These are phyloP conservation scores for Auricularia auricula-judae DNA, from an alignment of 768 basidiomycete species.

Conservation along the genomic window DNA sequence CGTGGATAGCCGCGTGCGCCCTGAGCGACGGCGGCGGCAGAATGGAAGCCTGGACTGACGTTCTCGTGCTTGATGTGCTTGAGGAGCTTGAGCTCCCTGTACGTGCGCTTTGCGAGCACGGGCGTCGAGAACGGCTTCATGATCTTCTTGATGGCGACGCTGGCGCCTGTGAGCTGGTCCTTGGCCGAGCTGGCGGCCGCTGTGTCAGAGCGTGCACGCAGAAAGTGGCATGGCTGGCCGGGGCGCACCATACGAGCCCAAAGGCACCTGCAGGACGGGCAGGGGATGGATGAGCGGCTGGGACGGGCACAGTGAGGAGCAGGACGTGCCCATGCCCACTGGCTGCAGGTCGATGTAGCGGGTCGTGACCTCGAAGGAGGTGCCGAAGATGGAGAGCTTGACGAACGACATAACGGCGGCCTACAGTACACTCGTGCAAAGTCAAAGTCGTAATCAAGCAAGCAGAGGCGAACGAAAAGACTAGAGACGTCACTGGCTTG, in stretches of 20 bases:
- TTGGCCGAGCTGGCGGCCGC: slow-evolving; percentile 63
- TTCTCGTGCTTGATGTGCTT: slow-evolving; percentile 99
- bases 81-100: slow-evolving; percentile 93
- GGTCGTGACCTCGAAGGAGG: slow-evolving; percentile 96
- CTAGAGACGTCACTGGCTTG: not conserved
- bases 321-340: slow-evolving; percentile 87
- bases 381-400: slow-evolving; percentile 97
- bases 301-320: not conserved
- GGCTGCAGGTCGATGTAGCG: slow-evolving; percentile 99
- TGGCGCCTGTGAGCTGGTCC: slow-evolving; percentile 86
- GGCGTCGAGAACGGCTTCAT: slow-evolving; percentile 99
- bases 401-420: slow-evolving; percentile 69
- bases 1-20: no score
- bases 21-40: not conserved
- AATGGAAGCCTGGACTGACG: slow-evolving; percentile 32
- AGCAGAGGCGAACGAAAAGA: not conserved
- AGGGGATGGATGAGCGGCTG: not conserved
- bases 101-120: slow-evolving; percentile 95
- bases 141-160: slow-evolving; percentile 99
- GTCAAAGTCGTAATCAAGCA: not conserved
- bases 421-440: not conserved
- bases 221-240: not conserved
- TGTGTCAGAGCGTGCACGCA: slow-evolving; percentile 2
- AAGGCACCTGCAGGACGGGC: slow-evolving; percentile 59
- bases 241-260: slow-evolving; percentile 86